Percentiles rank a stretch among this genome's conserved stretches.
Evolutionary conservation across 1,284 basidiomycete genomes (phyloP).

Genomic region (Ganoderma multipileum): DNA sequence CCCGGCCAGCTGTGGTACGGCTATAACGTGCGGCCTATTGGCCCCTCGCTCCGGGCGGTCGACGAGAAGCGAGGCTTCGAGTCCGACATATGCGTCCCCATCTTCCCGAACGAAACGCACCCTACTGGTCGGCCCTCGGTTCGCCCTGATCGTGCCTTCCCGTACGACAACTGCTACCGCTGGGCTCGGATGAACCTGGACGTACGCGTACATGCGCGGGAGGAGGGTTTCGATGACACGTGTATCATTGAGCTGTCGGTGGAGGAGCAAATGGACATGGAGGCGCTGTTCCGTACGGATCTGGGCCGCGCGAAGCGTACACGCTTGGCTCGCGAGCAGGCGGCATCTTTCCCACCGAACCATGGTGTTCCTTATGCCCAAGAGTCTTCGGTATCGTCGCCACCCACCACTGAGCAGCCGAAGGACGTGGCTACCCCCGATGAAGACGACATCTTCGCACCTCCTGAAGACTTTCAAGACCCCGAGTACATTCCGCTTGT

Average conservation of each 20-base stretch:
- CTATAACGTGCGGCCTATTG: slow-evolving; percentile 6
- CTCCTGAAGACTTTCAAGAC: background rate
- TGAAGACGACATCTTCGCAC: background rate
- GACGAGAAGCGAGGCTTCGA: slow-evolving; percentile 1
- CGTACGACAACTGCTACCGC: slow-evolving; percentile 20
- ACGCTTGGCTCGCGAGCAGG: background rate
- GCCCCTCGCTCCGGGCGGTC: background rate
- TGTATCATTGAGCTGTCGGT: background rate
- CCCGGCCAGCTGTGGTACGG: background rate
- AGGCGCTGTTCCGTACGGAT: background rate
- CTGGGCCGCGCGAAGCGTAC: background rate
- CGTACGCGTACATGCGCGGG: background rate
- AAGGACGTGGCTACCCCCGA: background rate
- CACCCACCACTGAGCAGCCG: background rate
- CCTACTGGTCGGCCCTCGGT: background rate
- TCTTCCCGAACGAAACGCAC: slow-evolving; percentile 13
- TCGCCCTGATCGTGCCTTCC: background rate
- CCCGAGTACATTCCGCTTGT: slow-evolving; percentile 4
- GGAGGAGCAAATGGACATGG: background rate
- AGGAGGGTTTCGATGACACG: background rate
- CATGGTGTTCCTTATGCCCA: background rate
- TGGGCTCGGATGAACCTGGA: slow-evolving; percentile 2
- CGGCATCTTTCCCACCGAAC: background rate
- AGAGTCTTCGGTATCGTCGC: background rate
- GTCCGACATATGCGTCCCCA: slow-evolving; percentile 14